phyloP scores from a whole-genome alignment of 169 alveolate genomes.

The Babesia ovis region DNA sequence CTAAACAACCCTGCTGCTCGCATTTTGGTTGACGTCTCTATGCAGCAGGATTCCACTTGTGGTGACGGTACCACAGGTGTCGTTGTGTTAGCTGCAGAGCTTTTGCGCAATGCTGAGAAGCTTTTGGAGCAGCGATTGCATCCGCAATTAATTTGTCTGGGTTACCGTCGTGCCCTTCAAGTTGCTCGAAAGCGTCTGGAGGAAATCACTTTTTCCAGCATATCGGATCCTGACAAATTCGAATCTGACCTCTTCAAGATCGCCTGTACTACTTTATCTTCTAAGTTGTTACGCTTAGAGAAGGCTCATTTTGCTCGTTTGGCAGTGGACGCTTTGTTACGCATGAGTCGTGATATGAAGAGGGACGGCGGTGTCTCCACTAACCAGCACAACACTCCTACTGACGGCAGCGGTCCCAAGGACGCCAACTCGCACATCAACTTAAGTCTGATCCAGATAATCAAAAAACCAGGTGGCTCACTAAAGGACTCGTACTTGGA shows the following conservation, averaged over 20 bases:
- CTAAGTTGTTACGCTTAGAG: constrained; percentile 94
- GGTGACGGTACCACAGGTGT: constrained; percentile 98
- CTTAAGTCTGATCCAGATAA: constrained; percentile 90
- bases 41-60: constrained; percentile 89
- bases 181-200: constrained; percentile 88
- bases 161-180: constrained; percentile 89
- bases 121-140: constrained; percentile 95
- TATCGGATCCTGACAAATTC: constrained; percentile 80
- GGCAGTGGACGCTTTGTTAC: constrained; percentile 97
- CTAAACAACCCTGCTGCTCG: constrained; percentile 99
- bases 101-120: constrained; percentile 96
- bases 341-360: constrained; percentile 86
- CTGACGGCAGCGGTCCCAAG: neutral
- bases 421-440: constrained; percentile 75
- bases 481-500: constrained; percentile 95
- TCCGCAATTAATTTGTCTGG: constrained; percentile 92
- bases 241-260: constrained; percentile 91
- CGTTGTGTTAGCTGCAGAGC: constrained; percentile 98
- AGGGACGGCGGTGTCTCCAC: constrained; percentile 39
- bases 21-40: constrained; percentile 92
- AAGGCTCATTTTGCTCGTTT: constrained; percentile 94
- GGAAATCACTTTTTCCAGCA: constrained; percentile 84
- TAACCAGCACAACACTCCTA: too few relatives aligned
- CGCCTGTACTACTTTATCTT: constrained; percentile 97
- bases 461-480: constrained; percentile 97